Evolutionary conservation across 2,329 filamentous ascomycete genomes (phyloP), one percentile per base, ranked within the genome.

Genomic region (Fusarium oligoseptatum): DNA sequence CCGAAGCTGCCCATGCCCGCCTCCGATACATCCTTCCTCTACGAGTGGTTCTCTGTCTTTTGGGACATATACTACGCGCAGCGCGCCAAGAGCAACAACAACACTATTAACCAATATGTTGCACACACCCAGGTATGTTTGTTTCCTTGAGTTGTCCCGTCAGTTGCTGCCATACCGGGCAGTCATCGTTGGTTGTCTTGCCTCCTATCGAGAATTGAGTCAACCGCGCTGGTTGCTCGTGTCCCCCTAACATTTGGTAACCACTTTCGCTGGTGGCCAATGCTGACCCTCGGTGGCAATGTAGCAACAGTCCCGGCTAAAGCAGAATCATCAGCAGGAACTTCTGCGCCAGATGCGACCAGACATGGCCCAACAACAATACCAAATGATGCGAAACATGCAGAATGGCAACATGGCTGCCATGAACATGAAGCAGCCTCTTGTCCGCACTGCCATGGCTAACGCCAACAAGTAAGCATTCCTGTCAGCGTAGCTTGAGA

Each of bases 11-110:
- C 92, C 14, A 88, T 87, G 81, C 89, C 89, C 58, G 87, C 87
- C 70, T 89, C 89, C 64, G 93, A 93, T 78, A 93, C 90, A 72
- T 94, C 94, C 29, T 98, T 99, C 80, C 87, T 99, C n/a, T 93
- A 95, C 77, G 97, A 98, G 80, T 99, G 97, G 97, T 99, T 97
- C 87, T 94, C 92, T 80, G 89, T 98, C 62, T 99, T 99, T 83
- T 98, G 95, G 95, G 97, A 99, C 80, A 95, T 98, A 77, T 97
- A 94, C 84, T 92, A 92, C 80, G 94, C 95, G 66, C 94, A 96
- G 81, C 93, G 94, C 80, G 90, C 88, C 79, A 92, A 91, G 82
- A 90, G 89, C 64, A 88, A 88, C 66, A 92, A 88, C 80, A 83
- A 86, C 29, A 89, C 89, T 69, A 92, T 94, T 56, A 89, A 89